Evolutionary conservation across 1,284 basidiomycete species (phyloP).

Genomic region (Entoloma clypeatum): DNA sequence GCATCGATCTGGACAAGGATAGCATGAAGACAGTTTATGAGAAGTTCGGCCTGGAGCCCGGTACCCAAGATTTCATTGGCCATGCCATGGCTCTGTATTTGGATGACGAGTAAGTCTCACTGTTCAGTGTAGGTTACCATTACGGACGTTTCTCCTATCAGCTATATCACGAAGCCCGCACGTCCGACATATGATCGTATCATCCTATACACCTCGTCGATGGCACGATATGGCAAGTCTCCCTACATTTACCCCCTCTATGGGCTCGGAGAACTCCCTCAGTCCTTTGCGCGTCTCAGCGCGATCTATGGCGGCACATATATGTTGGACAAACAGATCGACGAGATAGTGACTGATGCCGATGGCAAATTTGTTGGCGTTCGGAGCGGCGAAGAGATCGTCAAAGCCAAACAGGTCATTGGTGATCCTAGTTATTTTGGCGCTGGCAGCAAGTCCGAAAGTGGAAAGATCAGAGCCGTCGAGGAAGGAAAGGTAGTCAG

Average conservation of each 20-base stretch:
- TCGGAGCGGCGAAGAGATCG: slow-evolving; percentile 85
- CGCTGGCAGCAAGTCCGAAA: slow-evolving; percentile 57
- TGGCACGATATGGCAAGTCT: slow-evolving; percentile 99
- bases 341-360: slow-evolving; percentile 83
- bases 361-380: slow-evolving; percentile 95
- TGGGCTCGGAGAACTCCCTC: slow-evolving; percentile 97
- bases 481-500: slow-evolving; percentile 95
- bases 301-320: slow-evolving; percentile 99
- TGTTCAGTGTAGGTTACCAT: neutral
- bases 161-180: slow-evolving; percentile 91
- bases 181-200: slow-evolving; percentile 93
- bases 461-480: slow-evolving; percentile 81
- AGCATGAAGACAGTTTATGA: slow-evolving; percentile 93
- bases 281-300: slow-evolving; percentile 96
- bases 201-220: slow-evolving; percentile 95
- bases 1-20: slow-evolving; percentile 81
- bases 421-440: slow-evolving; percentile 98
- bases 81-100: slow-evolving; percentile 99
- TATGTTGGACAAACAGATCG: slow-evolving; percentile 97
- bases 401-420: slow-evolving; percentile 97
- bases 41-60: slow-evolving; percentile 96
- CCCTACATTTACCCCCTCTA: slow-evolving; percentile 99
- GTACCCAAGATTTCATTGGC: slow-evolving; percentile 98
- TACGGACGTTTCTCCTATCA: slow-evolving; percentile 29
- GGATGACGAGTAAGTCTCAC: slow-evolving; percentile 82